A percentile compares a stretch with the other conserved stretches of the same genome.
phyloP scores from a whole-genome alignment of 1,284 basidiomycete species.

The Megacollybia platyphylla region DNA sequence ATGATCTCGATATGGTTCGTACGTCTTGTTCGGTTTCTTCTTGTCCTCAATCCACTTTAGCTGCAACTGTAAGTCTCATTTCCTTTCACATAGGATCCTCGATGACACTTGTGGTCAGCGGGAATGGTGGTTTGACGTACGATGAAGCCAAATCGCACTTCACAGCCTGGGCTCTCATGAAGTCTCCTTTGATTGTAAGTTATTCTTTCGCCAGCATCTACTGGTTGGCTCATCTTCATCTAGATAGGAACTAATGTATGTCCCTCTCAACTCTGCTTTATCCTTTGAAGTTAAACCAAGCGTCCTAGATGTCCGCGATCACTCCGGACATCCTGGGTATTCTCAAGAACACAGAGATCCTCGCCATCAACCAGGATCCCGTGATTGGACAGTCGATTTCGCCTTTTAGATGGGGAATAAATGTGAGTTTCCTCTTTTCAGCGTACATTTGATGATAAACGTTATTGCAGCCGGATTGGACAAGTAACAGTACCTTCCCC shows the following conservation, averaged over 20 bases:
- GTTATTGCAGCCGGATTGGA: constrained; percentile 29
- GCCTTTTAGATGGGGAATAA: constrained; percentile 34
- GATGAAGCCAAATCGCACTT: constrained; percentile 54
- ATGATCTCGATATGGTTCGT: constrained; percentile 9
- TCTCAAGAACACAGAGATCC: constrained; percentile 23
- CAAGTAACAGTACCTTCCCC: constrained; percentile 28
- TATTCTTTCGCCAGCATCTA: not conserved
- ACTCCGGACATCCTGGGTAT: constrained; percentile 21
- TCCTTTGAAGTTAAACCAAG: not conserved
- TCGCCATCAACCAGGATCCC: constrained; percentile 33
- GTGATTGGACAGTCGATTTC: constrained; percentile 24
- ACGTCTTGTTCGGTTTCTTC: not conserved
- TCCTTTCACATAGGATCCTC: not conserved
- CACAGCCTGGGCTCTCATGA: constrained; percentile 54
- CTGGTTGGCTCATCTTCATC: not conserved
- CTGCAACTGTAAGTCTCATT: constrained; percentile 33
- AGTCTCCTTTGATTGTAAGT: constrained; percentile 36
- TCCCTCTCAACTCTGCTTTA: constrained; percentile 1
- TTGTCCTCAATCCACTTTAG: constrained; percentile 13
- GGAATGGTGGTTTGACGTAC: constrained; percentile 44
- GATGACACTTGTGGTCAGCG: constrained; percentile 17
- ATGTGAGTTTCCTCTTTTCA: constrained; percentile 19
- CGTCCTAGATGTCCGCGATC: constrained; percentile 19
- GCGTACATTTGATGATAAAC: not conserved
- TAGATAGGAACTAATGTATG: constrained; percentile 18